Evolutionary conservation across 169 alveolate species (phyloP).

Genomic region (Besnoitia besnoiti): DNA sequence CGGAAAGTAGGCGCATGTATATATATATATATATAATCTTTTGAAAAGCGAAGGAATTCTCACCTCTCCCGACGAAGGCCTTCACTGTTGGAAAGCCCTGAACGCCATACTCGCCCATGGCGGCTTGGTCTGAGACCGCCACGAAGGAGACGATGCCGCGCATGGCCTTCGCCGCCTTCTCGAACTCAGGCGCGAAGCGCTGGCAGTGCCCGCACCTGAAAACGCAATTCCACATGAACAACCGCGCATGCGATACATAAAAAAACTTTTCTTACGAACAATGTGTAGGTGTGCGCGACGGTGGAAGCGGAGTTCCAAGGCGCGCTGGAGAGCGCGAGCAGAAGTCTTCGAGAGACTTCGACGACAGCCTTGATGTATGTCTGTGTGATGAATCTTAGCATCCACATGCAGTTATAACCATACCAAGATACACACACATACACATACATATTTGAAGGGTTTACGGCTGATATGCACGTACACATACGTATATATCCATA

Average conservation of each 20-base stretch:
- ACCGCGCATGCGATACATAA: too few relatives aligned
- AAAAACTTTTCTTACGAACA: too few relatives aligned
- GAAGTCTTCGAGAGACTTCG: too few relatives aligned
- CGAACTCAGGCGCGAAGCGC: constrained; percentile 80
- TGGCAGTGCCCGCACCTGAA: constrained; percentile 74
- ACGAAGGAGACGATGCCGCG: constrained; percentile 65
- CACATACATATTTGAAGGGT: neutral
- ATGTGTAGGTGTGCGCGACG: too few relatives aligned
- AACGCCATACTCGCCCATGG: constrained; percentile 77
- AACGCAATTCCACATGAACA: neutral
- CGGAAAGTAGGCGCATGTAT: neutral
- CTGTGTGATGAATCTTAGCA: too few relatives aligned
- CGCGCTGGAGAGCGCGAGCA: too few relatives aligned
- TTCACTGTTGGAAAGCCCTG: constrained; percentile 91
- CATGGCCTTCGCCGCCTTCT: constrained; percentile 71
- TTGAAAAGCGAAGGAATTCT: neutral
- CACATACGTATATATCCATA: neutral
- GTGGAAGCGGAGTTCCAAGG: too few relatives aligned
- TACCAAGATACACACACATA: neutral
- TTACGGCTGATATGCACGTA: neutral
- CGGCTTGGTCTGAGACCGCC: constrained; percentile 77
- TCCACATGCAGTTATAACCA: too few relatives aligned
- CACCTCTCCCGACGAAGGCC: constrained; percentile 75
- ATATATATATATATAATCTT: too few relatives aligned
- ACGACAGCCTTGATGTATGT: too few relatives aligned